Percentiles rank a stretch among this genome's conserved stretches.
phyloP scores from a whole-genome alignment of 2,329 filamentous ascomycete genomes.

The Dactylellina leptospora region DNA sequence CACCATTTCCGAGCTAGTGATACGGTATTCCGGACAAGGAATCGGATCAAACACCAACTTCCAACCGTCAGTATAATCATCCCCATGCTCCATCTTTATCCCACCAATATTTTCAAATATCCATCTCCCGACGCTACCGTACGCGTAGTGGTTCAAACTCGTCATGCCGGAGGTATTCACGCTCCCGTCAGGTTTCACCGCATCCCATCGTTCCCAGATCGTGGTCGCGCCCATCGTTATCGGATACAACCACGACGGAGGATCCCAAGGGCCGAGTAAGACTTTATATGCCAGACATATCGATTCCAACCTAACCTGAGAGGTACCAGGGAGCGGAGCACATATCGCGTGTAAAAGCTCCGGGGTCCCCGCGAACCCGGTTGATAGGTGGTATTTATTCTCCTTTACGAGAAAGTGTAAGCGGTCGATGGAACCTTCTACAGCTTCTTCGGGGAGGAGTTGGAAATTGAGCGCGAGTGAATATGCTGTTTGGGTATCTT shows the following conservation, averaged over 20 bases:
- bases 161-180: constrained; percentile 65
- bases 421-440: constrained; percentile 56
- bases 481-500: constrained; percentile 62
- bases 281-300: constrained; percentile 62
- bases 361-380: constrained; percentile 64
- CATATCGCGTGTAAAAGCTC: constrained; percentile 59
- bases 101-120: constrained; percentile 63
- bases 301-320: constrained; percentile 1
- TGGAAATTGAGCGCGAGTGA: constrained; percentile 61
- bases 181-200: constrained; percentile 62
- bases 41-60: constrained; percentile 29
- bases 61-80: background rate
- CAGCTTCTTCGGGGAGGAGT: constrained; percentile 56
- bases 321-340: constrained; percentile 54
- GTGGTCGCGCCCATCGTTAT: constrained; percentile 64
- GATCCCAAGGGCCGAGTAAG: constrained; percentile 63
- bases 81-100: constrained; percentile 57
- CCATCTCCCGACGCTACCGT: constrained; percentile 65
- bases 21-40: constrained; percentile 16
- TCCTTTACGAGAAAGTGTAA: constrained; percentile 59
- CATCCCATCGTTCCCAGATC: constrained; percentile 67
- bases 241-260: constrained; percentile 64
- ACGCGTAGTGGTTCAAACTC: constrained; percentile 66
- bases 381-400: constrained; percentile 60
- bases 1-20: constrained; percentile 28